These are phyloP conservation scores for Crucihimalaya himalaica DNA, from an alignment of 345 rosid species.

Conservation along the genomic window DNA sequence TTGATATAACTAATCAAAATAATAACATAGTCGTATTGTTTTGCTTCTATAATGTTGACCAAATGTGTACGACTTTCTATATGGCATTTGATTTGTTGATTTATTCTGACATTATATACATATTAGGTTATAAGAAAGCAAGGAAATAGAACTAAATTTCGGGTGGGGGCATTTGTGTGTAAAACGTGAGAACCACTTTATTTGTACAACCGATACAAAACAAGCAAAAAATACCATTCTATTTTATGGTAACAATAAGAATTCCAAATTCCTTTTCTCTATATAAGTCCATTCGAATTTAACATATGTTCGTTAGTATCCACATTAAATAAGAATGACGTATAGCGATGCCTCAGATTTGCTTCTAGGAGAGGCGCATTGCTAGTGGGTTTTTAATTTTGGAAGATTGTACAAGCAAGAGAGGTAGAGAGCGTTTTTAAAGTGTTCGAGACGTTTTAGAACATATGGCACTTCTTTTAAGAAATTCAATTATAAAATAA, in stretches of 20 bases:
- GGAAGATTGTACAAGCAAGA: neutral
- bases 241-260: neutral
- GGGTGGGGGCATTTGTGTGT: neutral
- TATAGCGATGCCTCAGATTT: neutral
- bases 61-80: slow-evolving; percentile 7
- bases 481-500: neutral
- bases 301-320: neutral
- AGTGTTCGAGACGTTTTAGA: neutral
- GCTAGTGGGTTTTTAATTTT: neutral
- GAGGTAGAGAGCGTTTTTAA: neutral
- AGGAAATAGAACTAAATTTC: neutral
- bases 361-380: neutral
- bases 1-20: neutral
- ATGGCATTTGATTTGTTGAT: slow-evolving; percentile 8
- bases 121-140: neutral
- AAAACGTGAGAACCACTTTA: slow-evolving; percentile 19
- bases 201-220: neutral
- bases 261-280: neutral
- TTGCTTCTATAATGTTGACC: slow-evolving; percentile 10
- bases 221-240: neutral
- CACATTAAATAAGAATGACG: neutral
- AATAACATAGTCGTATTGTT: neutral
- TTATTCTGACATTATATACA: neutral
- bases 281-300: neutral
- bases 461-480: neutral